Conservation (phyloP, 768 basidiomycete genomes). For the Asterophora parasitica region DNA sequence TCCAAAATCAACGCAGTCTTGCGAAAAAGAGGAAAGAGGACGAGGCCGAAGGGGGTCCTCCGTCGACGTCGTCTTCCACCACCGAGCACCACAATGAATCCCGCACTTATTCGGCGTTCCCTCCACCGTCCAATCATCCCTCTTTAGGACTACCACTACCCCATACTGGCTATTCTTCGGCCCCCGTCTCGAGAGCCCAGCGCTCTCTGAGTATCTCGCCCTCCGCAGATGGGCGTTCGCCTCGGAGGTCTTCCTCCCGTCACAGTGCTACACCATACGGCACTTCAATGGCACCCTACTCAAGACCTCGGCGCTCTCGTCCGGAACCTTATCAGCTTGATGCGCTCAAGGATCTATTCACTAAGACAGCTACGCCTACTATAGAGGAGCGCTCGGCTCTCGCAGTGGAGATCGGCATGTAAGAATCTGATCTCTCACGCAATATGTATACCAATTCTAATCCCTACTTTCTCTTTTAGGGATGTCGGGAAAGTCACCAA, state of each 20-base stretch:
- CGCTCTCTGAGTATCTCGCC: constrained; percentile 38
- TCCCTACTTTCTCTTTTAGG: constrained; percentile 31
- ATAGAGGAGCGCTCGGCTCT: constrained; percentile 76
- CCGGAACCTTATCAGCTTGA: constrained; percentile 77
- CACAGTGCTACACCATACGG: constrained; percentile 44
- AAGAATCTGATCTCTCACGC: constrained; percentile 23
- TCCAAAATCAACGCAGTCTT: constrained; percentile 79
- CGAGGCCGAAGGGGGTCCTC: constrained; percentile 28
- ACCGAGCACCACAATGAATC: constrained; percentile 28
- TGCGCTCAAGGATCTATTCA: constrained; percentile 65
- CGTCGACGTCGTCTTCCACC: constrained; percentile 25
- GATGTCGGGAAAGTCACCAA: constrained; percentile 83
- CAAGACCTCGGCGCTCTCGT: constrained; percentile 65
- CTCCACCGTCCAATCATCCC: constrained; percentile 43
- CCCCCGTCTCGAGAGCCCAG: constrained; percentile 23
- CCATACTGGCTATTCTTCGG: constrained; percentile 28
- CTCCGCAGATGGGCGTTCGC: constrained; percentile 33
- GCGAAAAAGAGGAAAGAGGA: constrained; percentile 70
- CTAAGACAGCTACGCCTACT: constrained; percentile 65
- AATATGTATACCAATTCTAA: constrained; percentile 15
- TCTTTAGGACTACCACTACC: constrained; percentile 37
- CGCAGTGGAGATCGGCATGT: constrained; percentile 77
- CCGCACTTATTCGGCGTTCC: constrained; percentile 43
- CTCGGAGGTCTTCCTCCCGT: constrained; percentile 34
- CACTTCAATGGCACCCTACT: constrained; percentile 30